Evolutionary conservation across 1,284 basidiomycete species (phyloP).

Genomic region (Malassezia furfur): DNA sequence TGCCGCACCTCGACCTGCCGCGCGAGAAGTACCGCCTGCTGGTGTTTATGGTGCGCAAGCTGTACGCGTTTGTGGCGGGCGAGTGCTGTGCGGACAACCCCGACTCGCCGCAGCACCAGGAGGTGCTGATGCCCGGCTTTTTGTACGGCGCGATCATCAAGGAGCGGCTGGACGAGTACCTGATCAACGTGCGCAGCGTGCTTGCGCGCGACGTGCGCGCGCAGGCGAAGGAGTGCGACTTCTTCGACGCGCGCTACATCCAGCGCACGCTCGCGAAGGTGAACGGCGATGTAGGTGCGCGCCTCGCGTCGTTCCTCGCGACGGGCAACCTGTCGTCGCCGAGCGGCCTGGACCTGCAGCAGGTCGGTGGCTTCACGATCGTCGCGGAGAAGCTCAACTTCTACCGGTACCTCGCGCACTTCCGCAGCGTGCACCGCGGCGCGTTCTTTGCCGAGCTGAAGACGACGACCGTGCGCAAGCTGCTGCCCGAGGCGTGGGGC

Average conservation of each 20-base stretch:
- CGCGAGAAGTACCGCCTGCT: conserved; percentile 93
- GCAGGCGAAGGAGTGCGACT: conserved; percentile 63
- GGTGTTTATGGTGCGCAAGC: conserved; percentile 94
- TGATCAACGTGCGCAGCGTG: conserved; percentile 65
- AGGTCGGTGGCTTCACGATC: conserved; percentile 93
- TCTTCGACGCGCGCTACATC: conserved; percentile 77
- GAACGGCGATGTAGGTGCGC: conserved; percentile 84
- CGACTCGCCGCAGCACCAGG: conserved; percentile 97
- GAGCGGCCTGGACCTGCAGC: conserved; percentile 89
- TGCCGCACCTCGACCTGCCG: conserved; percentile 81
- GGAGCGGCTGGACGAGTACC: conserved; percentile 83
- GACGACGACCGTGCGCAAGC: conserved; percentile 92
- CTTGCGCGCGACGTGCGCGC: conserved; percentile 69
- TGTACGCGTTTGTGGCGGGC: conserved; percentile 83
- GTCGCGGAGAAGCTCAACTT: conserved; percentile 99
- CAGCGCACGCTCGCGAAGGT: conserved; percentile 65
- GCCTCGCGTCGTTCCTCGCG: conserved; percentile 86
- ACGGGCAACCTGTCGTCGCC: conserved; percentile 94
- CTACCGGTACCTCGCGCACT: conserved; percentile 95
- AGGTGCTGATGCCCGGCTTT: conserved; percentile 85
- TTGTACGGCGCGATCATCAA: conserved; percentile 97
- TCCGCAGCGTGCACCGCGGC: conserved; percentile 95
- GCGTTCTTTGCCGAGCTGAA: conserved; percentile 99
- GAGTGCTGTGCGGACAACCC: conserved; percentile 91
- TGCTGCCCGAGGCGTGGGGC: conserved; percentile 97